phyloP scores from a whole-genome alignment of 2,329 filamentous ascomycete genomes.

The Aspergillus spinulosporus region DNA sequence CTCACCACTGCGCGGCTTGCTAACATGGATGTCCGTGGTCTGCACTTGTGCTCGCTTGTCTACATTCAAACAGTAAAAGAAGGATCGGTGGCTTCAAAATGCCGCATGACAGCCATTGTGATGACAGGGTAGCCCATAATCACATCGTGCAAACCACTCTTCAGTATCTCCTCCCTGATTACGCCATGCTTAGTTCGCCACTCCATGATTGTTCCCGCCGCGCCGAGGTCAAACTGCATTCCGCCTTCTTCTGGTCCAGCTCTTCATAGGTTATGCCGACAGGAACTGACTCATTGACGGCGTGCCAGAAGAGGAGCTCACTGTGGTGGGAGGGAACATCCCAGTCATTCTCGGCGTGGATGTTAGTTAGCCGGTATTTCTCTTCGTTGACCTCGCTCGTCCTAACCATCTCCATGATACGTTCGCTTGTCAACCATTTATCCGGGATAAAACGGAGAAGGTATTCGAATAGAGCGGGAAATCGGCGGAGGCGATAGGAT shows the following conservation, averaged over 20 bases:
- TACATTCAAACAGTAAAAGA: background rate
- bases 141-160: conserved; percentile 14
- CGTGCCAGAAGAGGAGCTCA: conserved; percentile 7
- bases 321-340: conserved; percentile 32
- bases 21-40: no score
- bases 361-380: conserved; percentile 34
- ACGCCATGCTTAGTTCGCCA: conserved; percentile 11
- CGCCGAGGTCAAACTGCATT: conserved; percentile 5
- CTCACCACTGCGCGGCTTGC: no score
- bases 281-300: conserved; percentile 1
- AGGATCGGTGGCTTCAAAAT: conserved; percentile 1
- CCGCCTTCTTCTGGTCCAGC: background rate
- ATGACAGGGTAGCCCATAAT: conserved; percentile 13
- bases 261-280: conserved; percentile 2
- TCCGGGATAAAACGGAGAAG: conserved; percentile 18
- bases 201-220: conserved; percentile 9
- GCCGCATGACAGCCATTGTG: conserved; percentile 16
- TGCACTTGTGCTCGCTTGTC: no score
- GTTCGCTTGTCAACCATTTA: conserved; percentile 18
- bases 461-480: conserved; percentile 36
- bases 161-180: conserved; percentile 13
- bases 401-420: background rate
- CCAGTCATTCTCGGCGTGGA: conserved; percentile 40
- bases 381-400: conserved; percentile 18
- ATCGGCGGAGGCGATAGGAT: conserved; percentile 55